Conservation (phyloP, 148 eudicot genomes). For the Cornus controversa region DNA sequence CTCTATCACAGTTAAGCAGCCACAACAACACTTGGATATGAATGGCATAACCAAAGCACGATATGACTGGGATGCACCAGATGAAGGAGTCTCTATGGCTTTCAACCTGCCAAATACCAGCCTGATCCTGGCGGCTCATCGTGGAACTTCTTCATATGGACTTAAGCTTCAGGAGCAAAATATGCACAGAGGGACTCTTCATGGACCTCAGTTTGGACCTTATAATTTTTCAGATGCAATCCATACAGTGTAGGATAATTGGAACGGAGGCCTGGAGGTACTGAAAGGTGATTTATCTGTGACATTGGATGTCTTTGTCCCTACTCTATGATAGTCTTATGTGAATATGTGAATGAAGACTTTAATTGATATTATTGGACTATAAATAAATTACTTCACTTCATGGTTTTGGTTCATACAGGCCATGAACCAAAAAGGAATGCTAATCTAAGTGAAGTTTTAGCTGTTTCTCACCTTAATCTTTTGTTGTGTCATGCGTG, state of each 20-base stretch:
- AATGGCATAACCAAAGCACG: constrained; percentile 16
- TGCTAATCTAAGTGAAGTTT: constrained; percentile 10
- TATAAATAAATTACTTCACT: neutral
- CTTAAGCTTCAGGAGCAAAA: constrained; percentile 17
- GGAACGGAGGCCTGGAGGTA: neutral
- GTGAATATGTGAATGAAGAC: constrained; percentile 11
- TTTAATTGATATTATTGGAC: neutral
- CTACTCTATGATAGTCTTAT: neutral
- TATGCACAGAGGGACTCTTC: constrained; percentile 6
- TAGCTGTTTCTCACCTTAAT: constrained; percentile 15
- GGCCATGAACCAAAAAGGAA: neutral
- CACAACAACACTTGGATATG: constrained; percentile 13
- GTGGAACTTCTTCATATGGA: constrained; percentile 21
- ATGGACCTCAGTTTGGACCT: constrained; percentile 21
- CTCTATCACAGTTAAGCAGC: constrained; percentile 15
- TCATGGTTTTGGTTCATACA: neutral
- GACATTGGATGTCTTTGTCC: neutral
- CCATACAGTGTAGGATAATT: neutral
- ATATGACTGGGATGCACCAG: constrained; percentile 23
- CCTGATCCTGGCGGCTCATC: constrained; percentile 13
- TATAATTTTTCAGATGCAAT: constrained; percentile 27
- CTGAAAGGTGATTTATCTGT: neutral
- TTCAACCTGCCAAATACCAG: constrained; percentile 20
- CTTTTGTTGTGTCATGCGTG: constrained; percentile 1
- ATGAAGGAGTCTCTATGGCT: constrained; percentile 30